Evolutionary conservation across 768 basidiomycete species (phyloP).

Genomic region (Suillus americanus): DNA sequence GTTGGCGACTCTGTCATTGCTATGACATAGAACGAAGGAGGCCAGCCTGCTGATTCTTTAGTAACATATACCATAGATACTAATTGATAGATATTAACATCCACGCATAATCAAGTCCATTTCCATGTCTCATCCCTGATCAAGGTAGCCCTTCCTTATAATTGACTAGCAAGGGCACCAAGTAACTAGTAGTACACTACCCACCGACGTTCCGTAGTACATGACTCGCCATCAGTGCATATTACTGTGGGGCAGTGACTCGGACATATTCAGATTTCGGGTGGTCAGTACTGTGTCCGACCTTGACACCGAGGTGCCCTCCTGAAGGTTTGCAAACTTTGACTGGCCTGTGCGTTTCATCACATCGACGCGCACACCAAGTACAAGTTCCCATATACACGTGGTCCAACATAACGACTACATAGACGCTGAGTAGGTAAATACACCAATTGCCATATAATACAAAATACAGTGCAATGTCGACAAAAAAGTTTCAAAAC

Average conservation of each 20-base stretch:
- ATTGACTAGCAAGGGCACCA: too few species aligned
- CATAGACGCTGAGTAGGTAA: background rate
- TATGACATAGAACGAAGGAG: background rate
- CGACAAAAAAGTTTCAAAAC: background rate
- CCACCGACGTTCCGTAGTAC: too few species aligned
- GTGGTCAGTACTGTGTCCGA: too few species aligned
- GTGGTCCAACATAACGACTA: background rate
- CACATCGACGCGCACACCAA: background rate
- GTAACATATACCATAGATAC: background rate
- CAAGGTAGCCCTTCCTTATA: too few species aligned
- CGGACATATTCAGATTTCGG: too few species aligned
- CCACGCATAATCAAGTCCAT: background rate
- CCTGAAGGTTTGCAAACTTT: too few species aligned
- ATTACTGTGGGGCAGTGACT: too few species aligned
- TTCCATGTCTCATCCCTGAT: too few species aligned
- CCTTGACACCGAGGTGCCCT: too few species aligned
- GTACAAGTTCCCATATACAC: background rate
- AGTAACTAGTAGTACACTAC: too few species aligned
- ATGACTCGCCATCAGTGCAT: too few species aligned
- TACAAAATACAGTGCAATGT: background rate
- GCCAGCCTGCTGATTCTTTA: background rate
- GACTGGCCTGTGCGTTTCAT: too few species aligned
- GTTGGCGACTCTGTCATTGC: background rate
- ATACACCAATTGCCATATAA: background rate
- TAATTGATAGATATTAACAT: background rate